These are phyloP conservation scores for Rosa multiflora DNA, from an alignment of 306 rosid species.

Conservation along the genomic window DNA sequence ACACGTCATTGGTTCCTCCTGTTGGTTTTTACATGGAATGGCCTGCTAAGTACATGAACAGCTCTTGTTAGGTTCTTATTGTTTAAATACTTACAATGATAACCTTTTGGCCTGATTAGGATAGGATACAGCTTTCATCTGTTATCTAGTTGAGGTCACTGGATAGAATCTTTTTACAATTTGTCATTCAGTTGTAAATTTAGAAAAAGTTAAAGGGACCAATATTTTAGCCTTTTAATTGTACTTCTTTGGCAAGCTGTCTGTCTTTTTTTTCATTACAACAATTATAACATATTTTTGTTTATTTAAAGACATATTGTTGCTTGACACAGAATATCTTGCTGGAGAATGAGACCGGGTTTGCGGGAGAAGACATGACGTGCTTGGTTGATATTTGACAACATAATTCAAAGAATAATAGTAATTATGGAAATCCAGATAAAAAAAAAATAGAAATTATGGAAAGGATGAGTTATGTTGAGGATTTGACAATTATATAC, in stretches of 20 bases:
- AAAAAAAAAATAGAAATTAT: neutral
- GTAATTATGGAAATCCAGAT: neutral
- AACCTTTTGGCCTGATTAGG: neutral
- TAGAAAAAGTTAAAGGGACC: neutral
- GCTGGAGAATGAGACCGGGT: neutral
- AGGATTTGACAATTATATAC: conserved; percentile 10
- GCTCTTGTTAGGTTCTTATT: neutral
- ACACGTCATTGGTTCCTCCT: neutral
- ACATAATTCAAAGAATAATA: conserved; percentile 15
- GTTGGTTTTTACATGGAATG: neutral
- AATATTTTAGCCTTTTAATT: neutral
- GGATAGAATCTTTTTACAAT: neutral
- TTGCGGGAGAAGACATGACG: conserved; percentile 2
- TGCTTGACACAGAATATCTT: neutral
- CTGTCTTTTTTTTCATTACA: neutral
- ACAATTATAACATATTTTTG: neutral
- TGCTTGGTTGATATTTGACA: conserved; percentile 8
- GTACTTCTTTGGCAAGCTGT: neutral
- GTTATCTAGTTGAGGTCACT: neutral
- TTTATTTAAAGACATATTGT: neutral
- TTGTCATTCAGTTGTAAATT: neutral
- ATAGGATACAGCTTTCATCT: neutral
- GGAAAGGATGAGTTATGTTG: conserved; percentile 7
- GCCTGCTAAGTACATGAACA: neutral
- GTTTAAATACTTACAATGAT: neutral